Evolutionary conservation across 1,284 basidiomycete species (phyloP), one percentile per base, ranked within the genome.

Genomic region (Cryptococcus hybrid): DNA sequence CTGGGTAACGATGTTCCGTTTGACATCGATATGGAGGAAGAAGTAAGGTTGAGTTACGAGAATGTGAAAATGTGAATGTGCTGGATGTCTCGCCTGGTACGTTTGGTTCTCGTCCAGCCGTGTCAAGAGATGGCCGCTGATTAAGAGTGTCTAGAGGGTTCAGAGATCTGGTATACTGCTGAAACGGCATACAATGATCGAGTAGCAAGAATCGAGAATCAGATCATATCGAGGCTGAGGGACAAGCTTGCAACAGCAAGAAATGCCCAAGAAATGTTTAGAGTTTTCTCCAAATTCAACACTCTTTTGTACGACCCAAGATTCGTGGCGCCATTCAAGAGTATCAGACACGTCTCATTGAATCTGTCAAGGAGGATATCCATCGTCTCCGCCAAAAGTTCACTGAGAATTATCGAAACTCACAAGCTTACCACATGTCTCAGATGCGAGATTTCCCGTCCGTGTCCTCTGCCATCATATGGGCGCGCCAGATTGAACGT

Each of bases 191-290:
- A 99, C 81, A 98, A 98, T 69, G 95, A 98, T 76, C 88, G 94
- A 12, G 93, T 99, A 6, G 89, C 95, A 0, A 84, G 94, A 8
- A 96, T 99, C 40, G 96, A 99, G 80, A 98, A 96, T 79, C 94
- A 95, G 74, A 97, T 99, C 74, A 99, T 99, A 74, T 90, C 94
- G 5, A 83, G 91, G 30, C 79, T 99, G 53, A 84, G 94, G 39
- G 93, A 97, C 75, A 83, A 92, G 58, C 83, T 99, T 18, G 96
- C 91, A n/a, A 95, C 92, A 8, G 94, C 95, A 34, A 84, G 92
- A 51, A 98, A 96, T 71, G 95, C 96, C 2, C 95, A 96, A 72
- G 95, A 98, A 80, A 99, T 98, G 94, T 98, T 99, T 79, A 85
- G 94, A 54, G 95, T 98, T 49, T 95, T 99, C 78, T 95, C 92